Evolutionary conservation across 805 yeast species (phyloP), one percentile per base, ranked within the genome.

Genomic region (Metschnikowia picachoensis): DNA sequence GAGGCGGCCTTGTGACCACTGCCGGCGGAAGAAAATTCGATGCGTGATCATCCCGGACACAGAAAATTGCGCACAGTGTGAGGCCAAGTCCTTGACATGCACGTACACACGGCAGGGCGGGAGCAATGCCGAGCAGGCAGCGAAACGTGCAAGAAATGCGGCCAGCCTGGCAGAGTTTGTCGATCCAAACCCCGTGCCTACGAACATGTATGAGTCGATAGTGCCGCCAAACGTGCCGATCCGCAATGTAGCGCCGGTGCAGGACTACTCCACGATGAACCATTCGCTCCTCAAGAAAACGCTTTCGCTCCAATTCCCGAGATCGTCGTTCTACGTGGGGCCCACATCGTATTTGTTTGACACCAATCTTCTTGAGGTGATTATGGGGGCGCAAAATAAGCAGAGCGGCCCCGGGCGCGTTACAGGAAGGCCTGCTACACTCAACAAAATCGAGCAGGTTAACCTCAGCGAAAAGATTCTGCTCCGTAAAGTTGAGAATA

Each of bases 271-370:
- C 1, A 62, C 72, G 35, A 73, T 85, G 63, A 81, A 77, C 53
- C 77, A 82, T 49, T 82, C 88, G 3, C 63, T 85, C 25, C 71
- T 85, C 52, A 83, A 82, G 57, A 82, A 80, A 54, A 83, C 90
- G 0, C 69, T 83, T 30, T 78, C 87, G n/a, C 66, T 87, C 16
- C 97, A 89, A 60, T 88, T 83, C 57, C 97, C 98, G 1, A 71
- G 97, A 47, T 89, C 96, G 0, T 85, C 96, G 15, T 88, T 88
- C 58, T 86, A 82, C 57, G 83, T 91, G 16, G 97, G 98, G 1
- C 83, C 95, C 1, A 86, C 96, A 0, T 89, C 97, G 1, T 68
- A 66, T 14, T 75, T 87, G 28, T 88, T 83, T 60, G 98, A 92
- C 61, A 72, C 79, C 25, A 74, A 79, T 12, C 72, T 92, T 25